Percentiles rank a stretch among this genome's conserved stretches.
Evolutionary conservation across 371 early-diverging fungal species (phyloP).

Genomic region (Zychaea mexicana): DNA sequence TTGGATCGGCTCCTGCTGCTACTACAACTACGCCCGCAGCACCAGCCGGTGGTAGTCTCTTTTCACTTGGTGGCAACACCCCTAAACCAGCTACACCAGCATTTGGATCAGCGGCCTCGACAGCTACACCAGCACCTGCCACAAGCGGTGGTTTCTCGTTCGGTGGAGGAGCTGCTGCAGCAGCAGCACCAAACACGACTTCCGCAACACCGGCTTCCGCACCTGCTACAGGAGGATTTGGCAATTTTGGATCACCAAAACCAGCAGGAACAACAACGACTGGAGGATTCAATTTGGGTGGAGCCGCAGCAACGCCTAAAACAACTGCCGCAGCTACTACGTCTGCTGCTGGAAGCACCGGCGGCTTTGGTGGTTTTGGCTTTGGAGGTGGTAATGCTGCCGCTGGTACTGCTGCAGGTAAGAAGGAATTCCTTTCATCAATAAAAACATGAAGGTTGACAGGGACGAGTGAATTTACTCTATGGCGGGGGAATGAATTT

Average conservation of each 20-base stretch:
- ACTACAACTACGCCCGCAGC: neutral
- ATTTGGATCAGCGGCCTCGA: neutral
- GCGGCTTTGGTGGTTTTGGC: slow-evolving; percentile 13
- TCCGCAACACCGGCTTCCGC: neutral
- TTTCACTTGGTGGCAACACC: no score
- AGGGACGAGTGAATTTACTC: no score
- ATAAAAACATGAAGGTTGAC: no score
- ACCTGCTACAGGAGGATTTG: slow-evolving; percentile 17
- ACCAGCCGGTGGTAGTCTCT: neutral
- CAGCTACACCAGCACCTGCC: slow-evolving; percentile 9
- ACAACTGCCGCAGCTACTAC: slow-evolving; percentile 8
- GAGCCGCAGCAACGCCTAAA: slow-evolving; percentile 7
- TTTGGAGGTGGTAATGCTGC: slow-evolving; percentile 9
- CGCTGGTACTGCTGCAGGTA: neutral
- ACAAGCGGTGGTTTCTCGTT: slow-evolving; percentile 2
- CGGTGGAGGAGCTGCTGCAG: neutral
- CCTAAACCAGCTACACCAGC: neutral
- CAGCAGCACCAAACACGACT: neutral
- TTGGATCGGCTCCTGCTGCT: neutral
- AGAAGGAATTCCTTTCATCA: no score
- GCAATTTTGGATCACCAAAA: slow-evolving; percentile 12
- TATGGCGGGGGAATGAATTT: no score
- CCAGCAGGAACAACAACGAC: neutral
- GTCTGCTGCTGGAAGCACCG: slow-evolving; percentile 10
- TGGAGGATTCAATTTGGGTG: slow-evolving; percentile 16